A percentile compares a stretch with the other conserved stretches of the same genome.
Evolutionary conservation across 2,329 filamentous ascomycete species (phyloP).

Genomic region (Dactylellina haptotyla): DNA sequence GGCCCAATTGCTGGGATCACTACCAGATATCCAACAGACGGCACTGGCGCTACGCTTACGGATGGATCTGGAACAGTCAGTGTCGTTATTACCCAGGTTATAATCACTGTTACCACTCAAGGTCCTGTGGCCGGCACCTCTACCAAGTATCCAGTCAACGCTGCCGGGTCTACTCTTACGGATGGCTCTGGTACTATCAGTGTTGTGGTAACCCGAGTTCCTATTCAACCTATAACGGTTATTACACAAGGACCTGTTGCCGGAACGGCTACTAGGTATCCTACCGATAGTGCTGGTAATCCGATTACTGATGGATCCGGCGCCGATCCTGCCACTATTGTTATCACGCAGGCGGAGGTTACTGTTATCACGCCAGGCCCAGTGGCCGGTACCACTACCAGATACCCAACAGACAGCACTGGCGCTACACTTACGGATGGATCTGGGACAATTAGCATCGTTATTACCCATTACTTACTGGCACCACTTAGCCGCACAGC

Average conservation of each 20-base stretch:
- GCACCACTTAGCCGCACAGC: background rate
- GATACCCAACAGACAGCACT: background rate
- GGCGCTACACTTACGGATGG: background rate
- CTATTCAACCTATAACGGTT: background rate
- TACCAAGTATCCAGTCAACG: background rate
- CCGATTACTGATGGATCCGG: background rate
- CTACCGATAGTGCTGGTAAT: background rate
- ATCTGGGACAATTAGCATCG: background rate
- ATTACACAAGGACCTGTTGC: background rate
- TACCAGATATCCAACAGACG: background rate
- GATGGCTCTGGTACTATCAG: background rate
- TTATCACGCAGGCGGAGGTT: background rate
- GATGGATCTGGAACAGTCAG: background rate
- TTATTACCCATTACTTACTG: background rate
- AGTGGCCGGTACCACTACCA: background rate
- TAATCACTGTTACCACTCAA: background rate
- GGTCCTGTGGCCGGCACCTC: background rate
- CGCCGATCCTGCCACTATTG: no score
- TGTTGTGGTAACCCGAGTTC: background rate
- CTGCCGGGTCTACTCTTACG: background rate
- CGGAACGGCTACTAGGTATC: background rate
- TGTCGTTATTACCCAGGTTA: background rate
- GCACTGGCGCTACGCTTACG: background rate
- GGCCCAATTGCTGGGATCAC: background rate
- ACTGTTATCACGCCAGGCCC: background rate